A percentile compares a stretch with the other conserved stretches of the same genome.
Evolutionary conservation across 306 rosid genomes (phyloP).

Genomic region (Crotalaria pallida): DNA sequence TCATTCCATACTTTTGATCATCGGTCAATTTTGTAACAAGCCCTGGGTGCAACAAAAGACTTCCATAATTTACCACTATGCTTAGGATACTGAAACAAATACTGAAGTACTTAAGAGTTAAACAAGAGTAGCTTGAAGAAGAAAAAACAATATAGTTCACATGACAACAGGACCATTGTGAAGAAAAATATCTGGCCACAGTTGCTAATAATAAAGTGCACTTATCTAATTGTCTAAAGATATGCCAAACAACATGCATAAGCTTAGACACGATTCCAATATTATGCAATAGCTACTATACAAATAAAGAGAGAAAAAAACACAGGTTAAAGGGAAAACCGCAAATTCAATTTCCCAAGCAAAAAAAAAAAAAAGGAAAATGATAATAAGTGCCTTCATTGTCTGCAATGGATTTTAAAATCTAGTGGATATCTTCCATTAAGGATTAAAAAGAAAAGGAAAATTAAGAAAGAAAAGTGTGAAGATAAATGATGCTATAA

Average conservation of each 20-base stretch:
- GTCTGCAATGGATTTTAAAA: background rate
- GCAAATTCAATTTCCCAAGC: background rate
- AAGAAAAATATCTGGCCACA: slow-evolving; percentile 8
- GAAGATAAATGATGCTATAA: background rate
- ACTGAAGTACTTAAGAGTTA: background rate
- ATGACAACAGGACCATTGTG: background rate
- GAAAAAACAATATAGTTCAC: slow-evolving; percentile 1
- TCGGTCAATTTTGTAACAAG: slow-evolving; percentile 95
- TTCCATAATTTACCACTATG: slow-evolving; percentile 19
- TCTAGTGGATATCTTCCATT: background rate
- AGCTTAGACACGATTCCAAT: background rate
- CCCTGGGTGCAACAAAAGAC: slow-evolving; percentile 50
- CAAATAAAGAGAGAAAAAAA: background rate
- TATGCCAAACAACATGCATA: background rate
- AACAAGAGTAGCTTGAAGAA: background rate
- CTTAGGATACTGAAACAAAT: slow-evolving; percentile 5
- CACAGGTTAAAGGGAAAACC: background rate
- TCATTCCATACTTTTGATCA: slow-evolving; percentile 98
- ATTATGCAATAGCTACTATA: background rate
- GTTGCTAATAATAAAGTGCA: slow-evolving; percentile 11
- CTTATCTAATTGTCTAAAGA: slow-evolving; percentile 6
- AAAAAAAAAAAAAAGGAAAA: no score
- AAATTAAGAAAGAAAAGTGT: background rate
- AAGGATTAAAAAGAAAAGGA: background rate
- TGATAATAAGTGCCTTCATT: background rate